phyloP scores from a whole-genome alignment of 140 eudicot genomes.

The Cichorium intybus region DNA sequence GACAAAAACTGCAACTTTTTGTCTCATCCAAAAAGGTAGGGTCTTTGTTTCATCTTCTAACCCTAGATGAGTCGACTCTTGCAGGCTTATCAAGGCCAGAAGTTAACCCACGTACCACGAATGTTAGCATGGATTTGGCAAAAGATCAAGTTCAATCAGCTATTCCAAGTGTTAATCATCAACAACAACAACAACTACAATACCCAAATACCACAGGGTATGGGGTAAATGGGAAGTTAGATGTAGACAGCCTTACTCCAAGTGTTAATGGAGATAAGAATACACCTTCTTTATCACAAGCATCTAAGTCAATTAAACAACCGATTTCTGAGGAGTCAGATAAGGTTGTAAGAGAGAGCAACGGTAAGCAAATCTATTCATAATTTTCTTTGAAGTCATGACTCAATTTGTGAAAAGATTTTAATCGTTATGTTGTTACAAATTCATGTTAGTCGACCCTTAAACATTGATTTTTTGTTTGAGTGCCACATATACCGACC shows the following conservation, averaged over 20 bases:
- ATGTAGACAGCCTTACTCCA: no score
- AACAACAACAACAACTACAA: no score
- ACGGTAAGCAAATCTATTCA: slow-evolving; percentile 18
- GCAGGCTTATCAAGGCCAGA: background rate
- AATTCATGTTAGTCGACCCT: no score
- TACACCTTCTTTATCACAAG: slow-evolving; percentile 17
- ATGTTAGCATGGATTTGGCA: background rate
- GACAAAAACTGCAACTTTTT: no score
- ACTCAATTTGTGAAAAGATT: no score
- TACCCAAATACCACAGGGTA: no score
- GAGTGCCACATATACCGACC: no score
- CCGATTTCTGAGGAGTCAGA: slow-evolving; percentile 12
- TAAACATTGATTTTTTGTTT: no score
- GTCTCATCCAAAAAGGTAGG: background rate
- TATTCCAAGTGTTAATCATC: no score
- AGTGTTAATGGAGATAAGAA: slow-evolving; percentile 4
- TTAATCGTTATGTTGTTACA: no score
- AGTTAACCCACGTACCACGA: background rate
- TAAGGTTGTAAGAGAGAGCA: background rate
- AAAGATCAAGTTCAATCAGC: background rate
- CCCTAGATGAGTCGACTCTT: background rate
- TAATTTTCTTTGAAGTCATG: no score
- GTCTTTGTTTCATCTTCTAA: slow-evolving; percentile 5
- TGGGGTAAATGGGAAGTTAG: no score
- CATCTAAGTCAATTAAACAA: slow-evolving; percentile 14